Evolutionary conservation across 768 basidiomycete species (phyloP).

Genomic region (Hygrocybe coccinea): DNA sequence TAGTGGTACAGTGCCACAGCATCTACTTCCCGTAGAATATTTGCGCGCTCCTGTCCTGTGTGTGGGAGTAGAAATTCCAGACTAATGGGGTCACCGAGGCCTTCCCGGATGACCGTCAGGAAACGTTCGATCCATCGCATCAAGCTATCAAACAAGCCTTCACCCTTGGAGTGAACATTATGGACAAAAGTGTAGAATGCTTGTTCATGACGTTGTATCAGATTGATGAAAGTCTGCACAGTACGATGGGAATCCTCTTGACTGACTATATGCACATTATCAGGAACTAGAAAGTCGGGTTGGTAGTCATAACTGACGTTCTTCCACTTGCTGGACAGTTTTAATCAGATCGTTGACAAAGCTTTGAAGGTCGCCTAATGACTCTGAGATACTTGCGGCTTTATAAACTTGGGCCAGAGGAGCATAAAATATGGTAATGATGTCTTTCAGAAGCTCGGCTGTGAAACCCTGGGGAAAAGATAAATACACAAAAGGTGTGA

Average conservation of each 20-base stretch:
- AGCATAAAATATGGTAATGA: slow-evolving; percentile 97
- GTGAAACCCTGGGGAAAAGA: slow-evolving; percentile 68
- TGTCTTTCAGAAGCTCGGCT: slow-evolving; percentile 92
- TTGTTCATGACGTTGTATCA: slow-evolving; percentile 92
- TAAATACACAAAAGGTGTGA: not conserved
- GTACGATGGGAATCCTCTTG: slow-evolving; percentile 80
- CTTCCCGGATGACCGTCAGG: slow-evolving; percentile 84
- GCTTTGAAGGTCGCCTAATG: slow-evolving; percentile 82
- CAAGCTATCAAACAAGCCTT: slow-evolving; percentile 85
- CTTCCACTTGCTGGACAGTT: slow-evolving; percentile 90
- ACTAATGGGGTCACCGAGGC: slow-evolving; percentile 68
- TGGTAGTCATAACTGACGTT: slow-evolving; percentile 50
- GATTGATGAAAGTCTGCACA: slow-evolving; percentile 89
- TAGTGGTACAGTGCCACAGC: slow-evolving; percentile 89
- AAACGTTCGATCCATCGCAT: slow-evolving; percentile 98
- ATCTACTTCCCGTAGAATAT: slow-evolving; percentile 83
- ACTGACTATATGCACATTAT: slow-evolving; percentile 51
- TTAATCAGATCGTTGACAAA: slow-evolving; percentile 93
- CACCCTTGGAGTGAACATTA: slow-evolving; percentile 96
- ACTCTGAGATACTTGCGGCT: slow-evolving; percentile 95
- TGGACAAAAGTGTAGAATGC: slow-evolving; percentile 96
- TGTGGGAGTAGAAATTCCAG: slow-evolving; percentile 90
- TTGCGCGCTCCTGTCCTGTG: slow-evolving; percentile 65
- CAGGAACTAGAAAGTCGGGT: slow-evolving; percentile 6
- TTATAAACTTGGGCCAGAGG: slow-evolving; percentile 96